phyloP scores from a whole-genome alignment of 75 land plant species.

The Sequoiadendron giganteum region DNA sequence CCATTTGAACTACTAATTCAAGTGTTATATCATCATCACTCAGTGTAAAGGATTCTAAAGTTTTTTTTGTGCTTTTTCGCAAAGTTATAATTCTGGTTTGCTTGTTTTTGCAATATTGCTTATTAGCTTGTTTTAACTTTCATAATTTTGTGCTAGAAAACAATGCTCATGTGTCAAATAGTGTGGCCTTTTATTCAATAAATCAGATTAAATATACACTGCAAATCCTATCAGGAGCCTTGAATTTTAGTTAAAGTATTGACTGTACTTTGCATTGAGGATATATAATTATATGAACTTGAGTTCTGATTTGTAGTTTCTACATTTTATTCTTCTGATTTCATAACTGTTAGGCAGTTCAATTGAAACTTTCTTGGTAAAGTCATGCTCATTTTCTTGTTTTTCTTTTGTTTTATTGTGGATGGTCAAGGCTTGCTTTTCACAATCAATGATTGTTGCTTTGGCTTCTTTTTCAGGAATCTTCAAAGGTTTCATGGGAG shows the following conservation, averaged over 20 bases:
- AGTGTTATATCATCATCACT: not conserved
- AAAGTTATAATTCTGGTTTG: not conserved
- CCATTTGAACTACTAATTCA: not conserved
- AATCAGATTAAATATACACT: not conserved
- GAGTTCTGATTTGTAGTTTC: not conserved
- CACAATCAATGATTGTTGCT: not conserved
- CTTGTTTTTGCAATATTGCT: not conserved
- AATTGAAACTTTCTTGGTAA: not conserved
- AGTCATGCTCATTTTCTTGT: not conserved
- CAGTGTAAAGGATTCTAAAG: not conserved
- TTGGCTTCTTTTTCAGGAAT: slow-evolving; percentile 42
- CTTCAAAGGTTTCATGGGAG: slow-evolving; percentile 56
- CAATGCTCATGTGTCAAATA: not conserved
- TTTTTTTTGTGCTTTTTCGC: not conserved
- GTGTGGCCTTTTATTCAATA: not conserved
- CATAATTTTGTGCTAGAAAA: not conserved
- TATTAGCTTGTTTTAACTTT: not conserved
- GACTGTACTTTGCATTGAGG: not conserved
- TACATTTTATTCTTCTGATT: not conserved
- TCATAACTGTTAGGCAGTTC: not conserved
- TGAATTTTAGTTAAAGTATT: not conserved
- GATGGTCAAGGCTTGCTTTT: not conserved
- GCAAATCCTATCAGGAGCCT: not conserved
- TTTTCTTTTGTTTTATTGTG: not conserved
- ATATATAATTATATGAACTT: not conserved